phyloP scores from a whole-genome alignment of 495 filamentous ascomycete species.

The Daldinia loculata region DNA sequence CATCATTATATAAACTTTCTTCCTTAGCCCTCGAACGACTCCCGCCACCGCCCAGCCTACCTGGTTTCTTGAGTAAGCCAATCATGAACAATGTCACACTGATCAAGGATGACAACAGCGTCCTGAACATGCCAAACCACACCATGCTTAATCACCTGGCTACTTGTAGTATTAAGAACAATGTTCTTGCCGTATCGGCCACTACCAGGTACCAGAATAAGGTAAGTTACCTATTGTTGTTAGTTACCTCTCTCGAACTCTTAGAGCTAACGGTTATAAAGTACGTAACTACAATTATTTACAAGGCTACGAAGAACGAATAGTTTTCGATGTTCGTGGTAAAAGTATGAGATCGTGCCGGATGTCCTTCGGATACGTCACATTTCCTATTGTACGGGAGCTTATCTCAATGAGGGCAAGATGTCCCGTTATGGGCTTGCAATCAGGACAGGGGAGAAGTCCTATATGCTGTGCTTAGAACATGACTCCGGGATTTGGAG shows the following conservation, averaged over 20 bases:
- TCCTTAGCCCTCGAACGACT: slow-evolving; percentile 74
- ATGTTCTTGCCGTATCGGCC: slow-evolving; percentile 93
- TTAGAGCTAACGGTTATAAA: slow-evolving; percentile 48
- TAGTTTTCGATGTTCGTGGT: slow-evolving; percentile 2
- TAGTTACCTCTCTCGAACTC: slow-evolving; percentile 35
- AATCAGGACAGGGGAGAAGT: background rate
- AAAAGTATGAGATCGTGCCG: slow-evolving; percentile 1
- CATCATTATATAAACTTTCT: slow-evolving; percentile 72
- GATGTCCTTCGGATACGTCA: slow-evolving; percentile 11
- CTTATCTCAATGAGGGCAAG: slow-evolving; percentile 7
- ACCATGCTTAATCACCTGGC: slow-evolving; percentile 96
- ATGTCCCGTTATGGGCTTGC: background rate
- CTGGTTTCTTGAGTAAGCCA: slow-evolving; percentile 91
- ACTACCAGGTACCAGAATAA: slow-evolving; percentile 97
- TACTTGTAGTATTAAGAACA: slow-evolving; percentile 98
- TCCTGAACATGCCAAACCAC: slow-evolving; percentile 94
- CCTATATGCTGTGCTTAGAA: background rate
- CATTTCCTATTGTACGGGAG: slow-evolving; percentile 10
- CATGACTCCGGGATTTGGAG: background rate
- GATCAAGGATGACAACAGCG: slow-evolving; percentile 97
- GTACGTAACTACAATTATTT: slow-evolving; percentile 98
- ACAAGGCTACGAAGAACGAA: slow-evolving; percentile 77
- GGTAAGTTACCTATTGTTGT: slow-evolving; percentile 62
- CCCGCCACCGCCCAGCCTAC: slow-evolving; percentile 82
- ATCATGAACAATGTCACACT: slow-evolving; percentile 89